Evolutionary conservation across 768 basidiomycete genomes (phyloP).

Genomic region (Myochromella boudieri): DNA sequence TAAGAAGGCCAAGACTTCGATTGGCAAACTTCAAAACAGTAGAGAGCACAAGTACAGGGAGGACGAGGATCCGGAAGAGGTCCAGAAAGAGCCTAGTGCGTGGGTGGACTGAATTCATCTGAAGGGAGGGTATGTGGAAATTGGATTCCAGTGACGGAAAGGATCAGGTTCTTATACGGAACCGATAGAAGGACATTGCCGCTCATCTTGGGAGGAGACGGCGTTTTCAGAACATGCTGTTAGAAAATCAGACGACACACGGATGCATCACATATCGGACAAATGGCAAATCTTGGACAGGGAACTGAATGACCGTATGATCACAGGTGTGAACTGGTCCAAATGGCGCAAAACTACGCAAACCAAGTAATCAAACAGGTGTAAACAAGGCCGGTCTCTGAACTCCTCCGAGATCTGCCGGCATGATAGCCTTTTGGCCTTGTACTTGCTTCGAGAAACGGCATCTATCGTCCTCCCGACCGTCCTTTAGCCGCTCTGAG

Average conservation of each 20-base stretch:
- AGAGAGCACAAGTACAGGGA: constrained; percentile 40
- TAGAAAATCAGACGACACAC: constrained; percentile 8
- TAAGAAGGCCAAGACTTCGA: constrained; percentile 32
- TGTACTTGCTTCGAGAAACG: background rate
- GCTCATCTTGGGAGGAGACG: constrained; percentile 4
- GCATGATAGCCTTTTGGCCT: background rate
- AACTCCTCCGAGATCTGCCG: constrained; percentile 8
- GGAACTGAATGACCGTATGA: constrained; percentile 10
- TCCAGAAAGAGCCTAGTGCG: constrained; percentile 52
- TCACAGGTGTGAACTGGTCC: too few species aligned
- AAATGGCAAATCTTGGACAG: constrained; percentile 5
- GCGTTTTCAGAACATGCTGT: constrained; percentile 10
- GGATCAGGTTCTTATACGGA: constrained; percentile 8
- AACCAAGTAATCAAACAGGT: constrained; percentile 14
- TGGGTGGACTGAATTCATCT: constrained; percentile 44
- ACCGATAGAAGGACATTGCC: constrained; percentile 7
- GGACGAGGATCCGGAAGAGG: constrained; percentile 36
- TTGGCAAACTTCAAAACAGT: constrained; percentile 25
- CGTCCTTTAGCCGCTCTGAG: too few species aligned
- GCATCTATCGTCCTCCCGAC: background rate
- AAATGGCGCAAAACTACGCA: constrained; percentile 7
- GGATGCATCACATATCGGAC: constrained; percentile 12
- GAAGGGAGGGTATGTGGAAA: constrained; percentile 1
- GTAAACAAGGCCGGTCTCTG: constrained; percentile 21
- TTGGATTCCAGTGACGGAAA: background rate